Base-by-base conservation (phyloP, 106 monocot species). In the Acorus calamus region DNA sequence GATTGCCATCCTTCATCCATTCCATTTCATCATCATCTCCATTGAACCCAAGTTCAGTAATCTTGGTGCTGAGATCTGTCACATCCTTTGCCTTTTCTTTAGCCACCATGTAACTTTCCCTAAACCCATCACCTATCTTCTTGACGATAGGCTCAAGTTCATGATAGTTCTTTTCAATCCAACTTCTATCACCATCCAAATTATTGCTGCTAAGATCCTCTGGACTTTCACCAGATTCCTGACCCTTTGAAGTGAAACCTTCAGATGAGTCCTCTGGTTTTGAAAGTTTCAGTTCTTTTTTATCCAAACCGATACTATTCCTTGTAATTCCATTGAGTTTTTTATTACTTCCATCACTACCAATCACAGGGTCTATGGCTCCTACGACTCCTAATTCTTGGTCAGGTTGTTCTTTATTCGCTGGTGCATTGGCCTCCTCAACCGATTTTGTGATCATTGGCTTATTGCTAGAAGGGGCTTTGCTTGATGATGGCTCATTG, bases 1-100 rank as follows among this genome's bases (percentile, higher is more conserved):
- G 90, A 44, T 71, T 76, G 12, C 83, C 83, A 81, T 91, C 83
- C 60, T 76, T 81, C 90, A 86, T 91, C 86, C 90, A 91, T 76
- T 83, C 86, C 74, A 86, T 71, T 73, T 86, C 83, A 11, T 80
- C 86, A 66, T 81, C 68, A 46, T 63, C 68, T 49, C 44, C 63
- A 7, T 52, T 10, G 63, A 71, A 74, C n/a, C 69, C 67, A 49
- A 86, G 67, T 67, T 86, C 80, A 73, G 67, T 76, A 52, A 86
- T 58, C 44, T 74, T 63, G 53, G 66, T 11, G 56, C 60, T 71
- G 55, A 78, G 49, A 12, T 55, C 14, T 8, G 72, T 41, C 44
- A 72, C 43, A 45, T 82, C 79, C 64, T 80, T 66, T 64, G 47
- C 55, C 52, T 83, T 91, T 57, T 78, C 81, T 69, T 83, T 86